These are phyloP conservation scores for Bjerkandera adusta DNA, from an alignment of 1,284 basidiomycete species.

Conservation along the genomic window DNA sequence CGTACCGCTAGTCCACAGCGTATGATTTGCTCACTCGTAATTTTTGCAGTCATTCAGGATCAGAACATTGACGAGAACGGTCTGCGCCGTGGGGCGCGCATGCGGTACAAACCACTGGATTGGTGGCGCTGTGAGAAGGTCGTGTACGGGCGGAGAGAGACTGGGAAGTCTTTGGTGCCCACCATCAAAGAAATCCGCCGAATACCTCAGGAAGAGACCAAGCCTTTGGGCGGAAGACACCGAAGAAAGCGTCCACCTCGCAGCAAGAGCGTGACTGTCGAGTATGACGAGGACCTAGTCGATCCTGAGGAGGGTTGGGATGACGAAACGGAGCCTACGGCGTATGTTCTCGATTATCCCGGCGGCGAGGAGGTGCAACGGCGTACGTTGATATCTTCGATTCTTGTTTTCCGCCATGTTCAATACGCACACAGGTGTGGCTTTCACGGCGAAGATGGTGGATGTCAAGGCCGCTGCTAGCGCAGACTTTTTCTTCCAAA, in stretches of 20 bases:
- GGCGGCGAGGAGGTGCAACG: conserved; percentile 59
- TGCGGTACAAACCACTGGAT: conserved; percentile 77
- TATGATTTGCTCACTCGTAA: background rate
- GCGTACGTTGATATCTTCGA: conserved; percentile 60
- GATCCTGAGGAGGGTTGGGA: conserved; percentile 89
- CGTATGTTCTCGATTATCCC: conserved; percentile 70
- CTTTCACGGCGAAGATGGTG: conserved; percentile 69
- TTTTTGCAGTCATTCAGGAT: conserved; percentile 16
- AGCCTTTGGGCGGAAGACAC: conserved; percentile 49
- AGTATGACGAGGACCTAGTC: conserved; percentile 32
- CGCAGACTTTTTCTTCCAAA: conserved; percentile 83
- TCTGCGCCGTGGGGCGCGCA: conserved; percentile 72
- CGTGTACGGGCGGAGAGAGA: conserved; percentile 67
- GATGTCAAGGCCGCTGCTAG: conserved; percentile 56
- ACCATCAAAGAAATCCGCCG: conserved; percentile 83
- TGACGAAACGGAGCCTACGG: conserved; percentile 67
- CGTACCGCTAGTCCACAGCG: background rate
- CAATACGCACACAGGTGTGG: conserved; percentile 54
- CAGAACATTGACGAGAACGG: conserved; percentile 41
- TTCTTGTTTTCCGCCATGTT: conserved; percentile 3
- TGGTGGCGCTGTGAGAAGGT: conserved; percentile 94
- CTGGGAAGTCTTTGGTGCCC: conserved; percentile 61
- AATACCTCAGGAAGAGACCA: conserved; percentile 64
- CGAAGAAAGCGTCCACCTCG: conserved; percentile 39
- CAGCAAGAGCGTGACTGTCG: conserved; percentile 41